Percentiles rank a stretch among this genome's conserved stretches.
Evolutionary conservation across 1,284 basidiomycete species (phyloP).

Genomic region (Papiliotrema terrestris): DNA sequence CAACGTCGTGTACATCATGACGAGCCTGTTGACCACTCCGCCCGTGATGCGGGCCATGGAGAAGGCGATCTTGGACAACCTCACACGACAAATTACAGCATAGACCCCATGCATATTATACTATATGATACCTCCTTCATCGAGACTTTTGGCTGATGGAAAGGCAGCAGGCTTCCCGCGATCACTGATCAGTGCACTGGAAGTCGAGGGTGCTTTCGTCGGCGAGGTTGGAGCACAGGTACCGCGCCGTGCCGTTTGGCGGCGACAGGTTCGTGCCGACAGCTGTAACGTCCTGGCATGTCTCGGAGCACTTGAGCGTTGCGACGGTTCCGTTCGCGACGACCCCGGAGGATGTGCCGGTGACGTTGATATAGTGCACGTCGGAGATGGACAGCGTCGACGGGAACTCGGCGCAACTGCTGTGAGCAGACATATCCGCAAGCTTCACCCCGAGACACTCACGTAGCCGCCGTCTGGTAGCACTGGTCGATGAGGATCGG

Average conservation of each 20-base stretch:
- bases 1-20: slow-evolving; percentile 92
- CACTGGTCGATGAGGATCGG: slow-evolving; percentile 59
- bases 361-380: slow-evolving; percentile 53
- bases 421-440: neutral
- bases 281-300: slow-evolving; percentile 50
- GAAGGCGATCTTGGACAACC: slow-evolving; percentile 24
- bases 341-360: slow-evolving; percentile 56
- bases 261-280: slow-evolving; percentile 42
- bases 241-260: slow-evolving; percentile 18
- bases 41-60: slow-evolving; percentile 44
- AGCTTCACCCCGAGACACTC: slow-evolving; percentile 1
- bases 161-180: too few relatives aligned
- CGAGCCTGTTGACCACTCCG: slow-evolving; percentile 58
- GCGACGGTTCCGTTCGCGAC: slow-evolving; percentile 54
- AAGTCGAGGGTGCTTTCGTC: slow-evolving; percentile 25
- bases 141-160: too few relatives aligned
- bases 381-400: slow-evolving; percentile 50
- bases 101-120: too few relatives aligned
- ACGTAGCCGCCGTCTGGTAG: slow-evolving; percentile 52
- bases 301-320: slow-evolving; percentile 56
- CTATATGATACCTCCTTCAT: too few relatives aligned
- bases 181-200: slow-evolving; percentile 19
- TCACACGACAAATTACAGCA: too few relatives aligned
- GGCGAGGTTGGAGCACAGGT: slow-evolving; percentile 27
- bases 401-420: slow-evolving; percentile 19